Conservation (phyloP, 2,329 filamentous ascomycete genomes). For the Botryosphaeria dothidea region DNA sequence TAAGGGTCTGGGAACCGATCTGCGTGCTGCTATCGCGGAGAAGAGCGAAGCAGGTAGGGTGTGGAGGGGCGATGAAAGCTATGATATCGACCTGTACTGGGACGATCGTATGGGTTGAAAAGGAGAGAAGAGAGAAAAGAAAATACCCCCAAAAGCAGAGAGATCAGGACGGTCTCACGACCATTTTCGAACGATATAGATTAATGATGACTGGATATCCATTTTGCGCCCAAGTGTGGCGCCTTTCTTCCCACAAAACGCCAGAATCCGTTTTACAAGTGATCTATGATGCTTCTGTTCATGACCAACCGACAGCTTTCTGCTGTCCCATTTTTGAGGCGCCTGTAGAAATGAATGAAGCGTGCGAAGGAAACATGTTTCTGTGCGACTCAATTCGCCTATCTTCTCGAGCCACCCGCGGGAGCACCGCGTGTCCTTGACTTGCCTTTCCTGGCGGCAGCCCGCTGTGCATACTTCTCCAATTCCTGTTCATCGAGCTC, state of each 20-base stretch:
- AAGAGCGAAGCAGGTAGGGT: slow-evolving; percentile 34
- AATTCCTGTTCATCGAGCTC: slow-evolving; percentile 27
- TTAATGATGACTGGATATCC: slow-evolving; percentile 18
- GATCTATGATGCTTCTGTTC: slow-evolving; percentile 12
- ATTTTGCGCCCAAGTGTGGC: slow-evolving; percentile 3
- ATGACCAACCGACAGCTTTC: neutral
- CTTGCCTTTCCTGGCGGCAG: slow-evolving; percentile 4
- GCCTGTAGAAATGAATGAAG: neutral
- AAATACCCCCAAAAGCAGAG: neutral
- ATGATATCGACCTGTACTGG: slow-evolving; percentile 33
- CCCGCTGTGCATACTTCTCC: slow-evolving; percentile 13
- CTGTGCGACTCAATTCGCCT: neutral
- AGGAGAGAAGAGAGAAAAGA: neutral
- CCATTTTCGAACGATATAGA: slow-evolving; percentile 6
- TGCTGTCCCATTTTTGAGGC: neutral
- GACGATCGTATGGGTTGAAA: slow-evolving; percentile 31
- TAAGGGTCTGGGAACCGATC: slow-evolving; percentile 34
- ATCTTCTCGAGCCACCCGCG: neutral
- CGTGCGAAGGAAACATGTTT: neutral
- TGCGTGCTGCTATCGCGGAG: slow-evolving; percentile 33
- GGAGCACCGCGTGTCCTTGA: neutral
- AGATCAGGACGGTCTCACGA: neutral
- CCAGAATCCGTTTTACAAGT: neutral
- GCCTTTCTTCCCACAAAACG: neutral
- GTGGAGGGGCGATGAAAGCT: slow-evolving; percentile 34